Evolutionary conservation across 352 stramenopile genomes (phyloP), one percentile per base, ranked within the genome.

Genomic region (Phytopythium kandeliae): DNA sequence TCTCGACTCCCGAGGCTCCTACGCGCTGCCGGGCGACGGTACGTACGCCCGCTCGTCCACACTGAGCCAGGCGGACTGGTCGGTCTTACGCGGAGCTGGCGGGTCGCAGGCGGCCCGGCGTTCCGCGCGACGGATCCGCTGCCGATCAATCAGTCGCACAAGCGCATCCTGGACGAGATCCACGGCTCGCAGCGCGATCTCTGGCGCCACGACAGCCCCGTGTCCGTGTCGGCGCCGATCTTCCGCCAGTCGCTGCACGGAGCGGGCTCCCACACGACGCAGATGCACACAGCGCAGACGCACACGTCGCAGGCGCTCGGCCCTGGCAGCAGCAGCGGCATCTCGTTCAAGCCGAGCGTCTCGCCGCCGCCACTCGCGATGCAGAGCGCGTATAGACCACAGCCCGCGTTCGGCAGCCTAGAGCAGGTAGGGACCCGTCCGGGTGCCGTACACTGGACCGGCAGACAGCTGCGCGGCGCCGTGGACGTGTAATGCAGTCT

Each of bases 161-260:
- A 85, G 66, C 74, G 74, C 25, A 57, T 85, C 13, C 57, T 74
- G 10, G 74, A 85, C 38, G 74, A 73, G 31, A 61, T 81, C 19
- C 74, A 82, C 35, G 55, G 69, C 21, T 65, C 62, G 13, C 71
- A 79, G 51, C 71, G 71, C 47, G 71, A 82, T 38, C 51, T 74
- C 54, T 85, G 74, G 74, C 79, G 79, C 54, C 80, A 71, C 22
- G 71, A 85, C 30, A 85, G 74, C 41, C 74, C 74, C 37, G 74
- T 85, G 52, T 85, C 74, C 9, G 74, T 85, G 22, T 70, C 69
- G 47, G 68, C 74, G n/a, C 68, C 65, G 13, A 80, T 85, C 41
- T 85, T 79, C 51, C 74, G 71, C 16, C 60, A 65, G 25, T 28
- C 49, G 3, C 30, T 46, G 17, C 49, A 49, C 10, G 43, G 38